These are phyloP conservation scores for Rosa lucieae DNA, from an alignment of 306 rosid species.

Conservation along the genomic window DNA sequence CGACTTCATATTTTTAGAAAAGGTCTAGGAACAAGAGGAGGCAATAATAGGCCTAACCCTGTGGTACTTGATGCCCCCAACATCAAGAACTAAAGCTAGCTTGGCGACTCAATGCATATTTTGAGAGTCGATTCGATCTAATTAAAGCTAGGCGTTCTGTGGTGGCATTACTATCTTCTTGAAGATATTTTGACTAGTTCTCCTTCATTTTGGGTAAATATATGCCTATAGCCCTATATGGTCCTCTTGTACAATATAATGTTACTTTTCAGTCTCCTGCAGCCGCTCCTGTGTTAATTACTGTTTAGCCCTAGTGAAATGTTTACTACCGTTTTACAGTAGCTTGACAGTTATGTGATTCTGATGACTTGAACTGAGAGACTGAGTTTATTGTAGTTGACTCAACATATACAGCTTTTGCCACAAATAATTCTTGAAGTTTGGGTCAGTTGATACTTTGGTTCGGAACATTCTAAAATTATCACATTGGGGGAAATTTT, in stretches of 20 bases:
- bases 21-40: not conserved
- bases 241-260: not conserved
- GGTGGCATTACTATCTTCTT: not conserved
- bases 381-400: too few relatives aligned
- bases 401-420: too few relatives aligned
- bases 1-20: not conserved
- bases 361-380: too few relatives aligned
- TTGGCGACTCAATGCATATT: too few relatives aligned
- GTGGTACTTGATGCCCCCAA: conserved; percentile 1
- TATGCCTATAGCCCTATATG: not conserved
- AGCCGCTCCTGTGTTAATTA: not conserved
- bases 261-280: not conserved
- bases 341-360: too few relatives aligned
- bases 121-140: not conserved
- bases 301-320: not conserved
- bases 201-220: not conserved
- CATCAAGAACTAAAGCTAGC: not conserved
- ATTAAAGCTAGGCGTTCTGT: not conserved
- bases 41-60: not conserved
- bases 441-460: too few relatives aligned
- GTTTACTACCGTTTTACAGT: not conserved
- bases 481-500: too few relatives aligned
- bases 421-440: too few relatives aligned
- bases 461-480: too few relatives aligned
- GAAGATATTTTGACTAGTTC: not conserved